A percentile compares a stretch with the other conserved stretches of the same genome.
phyloP scores from a whole-genome alignment of 176 grass and related monocot species.

The Paspalum notatum region DNA sequence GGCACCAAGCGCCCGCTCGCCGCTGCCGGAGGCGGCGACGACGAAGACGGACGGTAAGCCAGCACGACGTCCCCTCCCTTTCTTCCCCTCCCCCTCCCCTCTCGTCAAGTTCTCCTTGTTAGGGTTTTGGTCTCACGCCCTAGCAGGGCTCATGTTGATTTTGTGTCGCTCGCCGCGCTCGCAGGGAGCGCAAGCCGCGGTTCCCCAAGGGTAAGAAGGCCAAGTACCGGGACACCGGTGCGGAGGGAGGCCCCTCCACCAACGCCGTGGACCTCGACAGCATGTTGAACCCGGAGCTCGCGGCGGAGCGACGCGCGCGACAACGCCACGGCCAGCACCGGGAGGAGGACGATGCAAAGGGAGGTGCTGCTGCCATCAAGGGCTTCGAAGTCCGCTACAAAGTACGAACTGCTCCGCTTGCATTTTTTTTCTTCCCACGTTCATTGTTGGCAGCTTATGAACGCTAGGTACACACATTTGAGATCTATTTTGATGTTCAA shows the following conservation, averaged over 20 bases:
- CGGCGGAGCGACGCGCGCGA: constrained; percentile 63
- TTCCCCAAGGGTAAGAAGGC: constrained; percentile 93
- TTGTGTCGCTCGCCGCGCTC: constrained; percentile 5
- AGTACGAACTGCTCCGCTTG: constrained; percentile 28
- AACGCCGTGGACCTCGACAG: constrained; percentile 47
- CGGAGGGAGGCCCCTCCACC: constrained; percentile 16
- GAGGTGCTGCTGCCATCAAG: constrained; percentile 43
- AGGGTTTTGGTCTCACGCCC: constrained; percentile 36
- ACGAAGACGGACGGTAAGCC: constrained; percentile 52
- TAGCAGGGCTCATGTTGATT: constrained; percentile 29
- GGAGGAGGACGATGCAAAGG: constrained; percentile 53
- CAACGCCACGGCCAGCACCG: constrained; percentile 54
- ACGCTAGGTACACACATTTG: constrained; percentile 1
- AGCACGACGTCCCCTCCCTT: neutral
- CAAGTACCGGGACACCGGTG: constrained; percentile 47
- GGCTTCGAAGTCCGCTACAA: constrained; percentile 77
- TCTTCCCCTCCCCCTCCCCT: neutral
- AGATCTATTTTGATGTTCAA: constrained; percentile 42
- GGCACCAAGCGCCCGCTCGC: constrained; percentile 52
- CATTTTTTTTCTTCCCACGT: neutral
- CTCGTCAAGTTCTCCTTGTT: neutral
- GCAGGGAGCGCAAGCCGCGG: constrained; percentile 74
- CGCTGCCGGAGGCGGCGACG: constrained; percentile 23
- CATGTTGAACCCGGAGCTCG: constrained; percentile 67
- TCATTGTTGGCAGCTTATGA: constrained; percentile 9